Percentiles rank a stretch among this genome's conserved stretches.
phyloP scores from a whole-genome alignment of 306 rosid species.

The Rosa lucieae region DNA sequence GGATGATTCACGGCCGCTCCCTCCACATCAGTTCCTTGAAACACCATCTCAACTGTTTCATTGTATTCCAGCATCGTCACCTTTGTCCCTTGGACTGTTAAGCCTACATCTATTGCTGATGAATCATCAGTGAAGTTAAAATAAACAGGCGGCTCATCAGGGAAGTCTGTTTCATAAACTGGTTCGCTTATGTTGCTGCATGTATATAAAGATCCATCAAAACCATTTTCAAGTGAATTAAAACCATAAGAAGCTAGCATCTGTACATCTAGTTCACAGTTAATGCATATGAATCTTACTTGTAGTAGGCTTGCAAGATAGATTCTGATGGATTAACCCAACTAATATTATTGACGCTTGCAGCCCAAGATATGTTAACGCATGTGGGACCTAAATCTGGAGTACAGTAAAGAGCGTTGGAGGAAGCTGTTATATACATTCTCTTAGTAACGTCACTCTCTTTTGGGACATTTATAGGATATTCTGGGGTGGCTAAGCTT shows the following conservation, averaged over 20 bases:
- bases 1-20: background rate
- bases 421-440: background rate
- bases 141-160: background rate
- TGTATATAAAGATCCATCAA: background rate
- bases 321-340: background rate
- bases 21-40: conserved; percentile 14
- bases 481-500: conserved; percentile 11
- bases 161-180: conserved; percentile 5
- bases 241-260: background rate
- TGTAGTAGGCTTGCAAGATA: conserved; percentile 2
- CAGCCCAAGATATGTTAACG: background rate
- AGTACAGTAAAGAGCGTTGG: background rate
- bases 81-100: conserved; percentile 10
- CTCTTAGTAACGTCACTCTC: background rate
- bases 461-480: background rate
- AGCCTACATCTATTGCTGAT: background rate
- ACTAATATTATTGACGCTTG: background rate
- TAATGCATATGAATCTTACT: conserved; percentile 9
- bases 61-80: conserved; percentile 16
- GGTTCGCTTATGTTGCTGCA: conserved; percentile 12
- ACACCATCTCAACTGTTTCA: conserved; percentile 17
- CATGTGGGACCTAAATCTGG: background rate
- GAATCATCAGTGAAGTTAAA: conserved; percentile 9
- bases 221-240: background rate
- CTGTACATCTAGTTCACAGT: background rate